Conservation (phyloP, 345 rosid species). For the Turritis glabra region DNA sequence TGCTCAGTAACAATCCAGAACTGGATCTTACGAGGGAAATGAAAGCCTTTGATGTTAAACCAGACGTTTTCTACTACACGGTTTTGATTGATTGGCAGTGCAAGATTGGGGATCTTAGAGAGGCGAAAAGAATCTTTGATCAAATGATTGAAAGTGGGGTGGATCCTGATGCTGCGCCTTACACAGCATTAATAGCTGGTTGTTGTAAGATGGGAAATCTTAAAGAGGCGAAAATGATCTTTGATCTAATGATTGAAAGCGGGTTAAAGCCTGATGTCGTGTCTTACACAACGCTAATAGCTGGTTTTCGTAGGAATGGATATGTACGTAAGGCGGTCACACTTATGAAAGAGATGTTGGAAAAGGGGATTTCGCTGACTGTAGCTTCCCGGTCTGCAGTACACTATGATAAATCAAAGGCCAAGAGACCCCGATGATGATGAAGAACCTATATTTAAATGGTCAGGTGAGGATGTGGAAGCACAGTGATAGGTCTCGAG, state of each 20-base stretch:
- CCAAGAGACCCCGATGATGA: slow-evolving; percentile 1
- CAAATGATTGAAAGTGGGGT: slow-evolving; percentile 58
- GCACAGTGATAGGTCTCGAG: neutral
- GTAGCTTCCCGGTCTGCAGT: slow-evolving; percentile 15
- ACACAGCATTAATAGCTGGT: slow-evolving; percentile 57
- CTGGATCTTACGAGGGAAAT: slow-evolving; percentile 48
- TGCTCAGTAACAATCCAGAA: slow-evolving; percentile 44
- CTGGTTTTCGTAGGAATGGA: slow-evolving; percentile 2
- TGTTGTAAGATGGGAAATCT: slow-evolving; percentile 43
- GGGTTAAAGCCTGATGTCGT: slow-evolving; percentile 4
- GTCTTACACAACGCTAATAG: slow-evolving; percentile 5
- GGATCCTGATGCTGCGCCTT: slow-evolving; percentile 59
- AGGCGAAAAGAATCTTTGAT: slow-evolving; percentile 47
- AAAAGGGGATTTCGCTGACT: slow-evolving; percentile 42
- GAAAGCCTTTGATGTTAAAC: slow-evolving; percentile 46
- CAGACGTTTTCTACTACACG: slow-evolving; percentile 61
- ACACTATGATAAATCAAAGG: slow-evolving; percentile 30
- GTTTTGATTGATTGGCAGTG: slow-evolving; percentile 58
- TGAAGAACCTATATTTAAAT: neutral
- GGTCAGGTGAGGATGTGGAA: slow-evolving; percentile 9
- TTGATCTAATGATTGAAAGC: neutral
- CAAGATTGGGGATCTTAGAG: slow-evolving; percentile 49
- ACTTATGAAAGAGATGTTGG: slow-evolving; percentile 47
- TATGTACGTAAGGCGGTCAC: slow-evolving; percentile 31
- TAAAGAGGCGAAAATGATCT: slow-evolving; percentile 15